Conservation (phyloP, 2,329 filamentous ascomycete genomes). For the Aspergillus sojae region DNA sequence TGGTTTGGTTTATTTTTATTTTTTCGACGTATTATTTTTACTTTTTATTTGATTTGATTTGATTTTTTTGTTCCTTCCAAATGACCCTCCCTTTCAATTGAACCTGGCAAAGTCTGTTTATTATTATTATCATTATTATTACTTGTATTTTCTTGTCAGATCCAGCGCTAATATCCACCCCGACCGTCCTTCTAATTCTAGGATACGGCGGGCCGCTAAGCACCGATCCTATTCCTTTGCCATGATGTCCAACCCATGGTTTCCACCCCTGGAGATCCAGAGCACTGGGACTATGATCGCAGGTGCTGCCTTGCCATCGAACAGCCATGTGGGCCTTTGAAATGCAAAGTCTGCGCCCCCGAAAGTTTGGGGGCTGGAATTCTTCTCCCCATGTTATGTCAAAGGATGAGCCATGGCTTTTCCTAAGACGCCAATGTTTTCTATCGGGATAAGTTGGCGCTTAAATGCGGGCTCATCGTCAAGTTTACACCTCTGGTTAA, state of each 20-base stretch:
- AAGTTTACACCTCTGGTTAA: constrained; percentile 30
- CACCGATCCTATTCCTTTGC: constrained; percentile 15
- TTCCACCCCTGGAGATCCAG: constrained; percentile 26
- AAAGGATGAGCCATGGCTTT: constrained; percentile 15
- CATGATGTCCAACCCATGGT: constrained; percentile 20
- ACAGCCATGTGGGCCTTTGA: constrained; percentile 26
- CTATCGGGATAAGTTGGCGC: constrained; percentile 35
- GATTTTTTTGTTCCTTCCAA: not conserved
- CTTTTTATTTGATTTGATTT: not conserved
- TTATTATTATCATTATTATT: not conserved
- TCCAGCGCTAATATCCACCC: constrained; percentile 25
- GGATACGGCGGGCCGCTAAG: constrained; percentile 18
- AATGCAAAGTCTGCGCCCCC: constrained; percentile 34
- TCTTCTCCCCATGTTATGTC: constrained; percentile 22
- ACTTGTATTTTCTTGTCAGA: constrained; percentile 11
- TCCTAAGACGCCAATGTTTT: constrained; percentile 26
- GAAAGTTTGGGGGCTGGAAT: constrained; percentile 36
- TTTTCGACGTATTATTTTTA: constrained; percentile 1
- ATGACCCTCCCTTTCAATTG: not conserved
- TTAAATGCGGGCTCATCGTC: constrained; percentile 41
- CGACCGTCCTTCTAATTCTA: constrained; percentile 22
- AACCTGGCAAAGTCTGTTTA: not conserved
- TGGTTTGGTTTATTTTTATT: constrained; percentile 9
- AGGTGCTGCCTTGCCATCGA: constrained; percentile 20
- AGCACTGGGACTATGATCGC: constrained; percentile 25